Percentiles rank a stretch among this genome's conserved stretches.
phyloP scores from a whole-genome alignment of 2,329 filamentous ascomycete genomes.

The Aspergillus texensis region DNA sequence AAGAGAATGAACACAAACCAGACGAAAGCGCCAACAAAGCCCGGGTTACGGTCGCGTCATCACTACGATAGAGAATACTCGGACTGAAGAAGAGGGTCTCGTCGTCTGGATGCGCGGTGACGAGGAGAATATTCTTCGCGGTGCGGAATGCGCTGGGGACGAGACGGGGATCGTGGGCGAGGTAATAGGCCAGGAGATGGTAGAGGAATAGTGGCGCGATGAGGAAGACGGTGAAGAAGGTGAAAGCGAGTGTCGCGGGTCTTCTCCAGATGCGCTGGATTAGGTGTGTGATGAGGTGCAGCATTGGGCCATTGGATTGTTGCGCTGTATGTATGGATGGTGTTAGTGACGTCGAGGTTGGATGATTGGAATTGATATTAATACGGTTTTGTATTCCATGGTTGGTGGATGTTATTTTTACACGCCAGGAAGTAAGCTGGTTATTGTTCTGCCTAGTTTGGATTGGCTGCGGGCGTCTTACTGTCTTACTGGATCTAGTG shows the following conservation, averaged over 20 bases:
- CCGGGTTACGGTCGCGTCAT: constrained; percentile 20
- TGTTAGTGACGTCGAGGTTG: neutral
- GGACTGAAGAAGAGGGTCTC: constrained; percentile 33
- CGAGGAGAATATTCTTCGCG: constrained; percentile 41
- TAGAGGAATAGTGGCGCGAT: constrained; percentile 38
- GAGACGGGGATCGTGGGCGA: constrained; percentile 41
- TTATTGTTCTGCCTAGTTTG: no score
- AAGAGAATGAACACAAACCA: constrained; percentile 10
- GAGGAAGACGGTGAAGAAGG: constrained; percentile 4
- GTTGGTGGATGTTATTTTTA: no score
- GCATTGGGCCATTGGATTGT: neutral
- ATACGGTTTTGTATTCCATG: no score
- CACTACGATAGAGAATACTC: constrained; percentile 23
- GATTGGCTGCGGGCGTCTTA: no score
- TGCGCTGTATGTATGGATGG: neutral
- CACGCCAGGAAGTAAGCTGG: no score
- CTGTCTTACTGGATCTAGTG: no score
- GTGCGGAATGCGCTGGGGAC: constrained; percentile 38
- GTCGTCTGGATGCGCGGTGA: constrained; percentile 40
- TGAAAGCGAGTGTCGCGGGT: neutral
- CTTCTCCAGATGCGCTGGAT: neutral
- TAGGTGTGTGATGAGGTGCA: neutral
- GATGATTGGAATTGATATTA: no score
- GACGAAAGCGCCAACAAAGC: constrained; percentile 27
- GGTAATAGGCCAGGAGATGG: constrained; percentile 39